Base-by-base conservation (phyloP, 1,284 basidiomycete species). In the Ustilago xerochloae region DNA sequence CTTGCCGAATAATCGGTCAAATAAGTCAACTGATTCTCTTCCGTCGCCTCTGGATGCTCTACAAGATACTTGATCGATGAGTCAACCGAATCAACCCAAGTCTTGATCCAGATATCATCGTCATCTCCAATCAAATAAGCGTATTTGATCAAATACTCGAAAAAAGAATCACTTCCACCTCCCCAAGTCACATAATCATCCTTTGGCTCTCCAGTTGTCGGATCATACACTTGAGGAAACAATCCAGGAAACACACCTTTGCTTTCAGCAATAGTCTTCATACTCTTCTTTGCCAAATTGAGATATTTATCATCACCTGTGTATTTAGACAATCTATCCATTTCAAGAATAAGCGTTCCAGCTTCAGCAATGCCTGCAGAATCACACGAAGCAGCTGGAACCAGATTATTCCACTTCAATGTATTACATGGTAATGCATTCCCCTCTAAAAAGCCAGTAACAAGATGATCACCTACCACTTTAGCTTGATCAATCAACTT, bases 111-210 rank as follows among this genome's bases (percentile, higher is more conserved):
- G n/a, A 67, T 26, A 15, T 41, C 29, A 15, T 50, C 36, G 39
- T 75, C 65, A 3, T 66, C 56, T 15, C 77, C 80, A 6, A 38
- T 63, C n/a, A 79, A 53, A 52, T 78, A 72, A 1, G 73, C 72
- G 24, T 74, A 76, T 53, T 81, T 81, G 71, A 78, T 53, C 16
- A 81, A 63, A 43, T 81, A 81, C 61, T 81, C 81, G 50, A 77
- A 82, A 58, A 75, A 82, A 15, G 58, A 65, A 56, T 81, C 81
- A 30, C 68, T 68, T 20, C 80, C 81, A 6, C 80, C 80, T n/a
- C 78, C 79, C 72, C 75, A 81, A 3, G 79, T 79, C 15, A 80
- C 72, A 36, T 77, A 81, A 49, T 75, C 71, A 26, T 71, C 61
- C 20, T 28, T 32, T 1, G 75, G 49, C 52, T 41, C 6, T 1